Evolutionary conservation across 176 grass and related monocot genomes (phyloP), one percentile per base, ranked within the genome.

Genomic region (Juncus inflexus): DNA sequence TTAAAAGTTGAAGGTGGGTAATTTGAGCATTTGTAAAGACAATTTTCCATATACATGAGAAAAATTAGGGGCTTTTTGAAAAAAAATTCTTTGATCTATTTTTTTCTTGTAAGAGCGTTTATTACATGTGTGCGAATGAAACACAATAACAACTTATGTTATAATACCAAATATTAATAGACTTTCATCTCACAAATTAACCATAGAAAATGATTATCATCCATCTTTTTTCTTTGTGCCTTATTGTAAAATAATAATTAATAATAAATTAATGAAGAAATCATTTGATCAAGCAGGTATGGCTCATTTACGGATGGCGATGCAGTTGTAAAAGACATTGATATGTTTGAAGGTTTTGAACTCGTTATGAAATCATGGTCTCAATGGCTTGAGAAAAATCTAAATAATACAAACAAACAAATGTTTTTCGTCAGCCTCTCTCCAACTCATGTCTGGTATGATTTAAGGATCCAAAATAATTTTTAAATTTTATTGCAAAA

Each of bases 381-480:
- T 0, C 37, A 79, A 47, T 99, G 85, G 83, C 64, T 99, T 1
- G 65, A 78, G 11, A 60, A 52, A 51, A 78, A 86, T 36, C 69
- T 83, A 12, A 73, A 81, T 60, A 82, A 68, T 56, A 80, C 65
- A 51, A 79, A 80, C 66, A 86, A 86, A 9, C 79, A 79, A 54
- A 52, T 99, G 7, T 99, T 88, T 60, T 92, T 92, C 6, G 85
- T 90, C 35, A 90, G 82, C 60, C 78, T 90, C 63, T 97, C 92
- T 4, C 92, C 92, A 5, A 77, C 87, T 36, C 92, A 97, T 77
- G 40, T 68, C 51, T 84, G 92, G 91, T 96, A 47, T 47, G 43
- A 28, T 28, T 28, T 47, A 62, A 78, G 73, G 39, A 3, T 35
- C 49, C 38, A 16, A 66, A 60, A 71, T 47, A 37, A 71, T 36